phyloP scores from a whole-genome alignment of 306 rosid species.

The Sophora flavescens region DNA sequence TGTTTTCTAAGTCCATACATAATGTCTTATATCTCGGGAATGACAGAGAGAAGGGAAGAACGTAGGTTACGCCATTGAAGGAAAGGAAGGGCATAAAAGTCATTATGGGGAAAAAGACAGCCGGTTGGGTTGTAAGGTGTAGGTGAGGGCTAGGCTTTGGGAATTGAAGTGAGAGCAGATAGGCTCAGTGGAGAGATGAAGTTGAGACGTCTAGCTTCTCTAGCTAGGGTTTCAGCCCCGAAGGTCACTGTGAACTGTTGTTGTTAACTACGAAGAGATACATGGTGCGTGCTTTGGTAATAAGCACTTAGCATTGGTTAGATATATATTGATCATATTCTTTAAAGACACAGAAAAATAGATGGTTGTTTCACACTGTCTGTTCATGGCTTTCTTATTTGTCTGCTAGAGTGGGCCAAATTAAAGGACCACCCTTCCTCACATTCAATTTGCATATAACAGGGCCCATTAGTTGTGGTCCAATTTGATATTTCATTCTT shows the following conservation, averaged over 20 bases:
- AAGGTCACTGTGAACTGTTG: slow-evolving; percentile 23
- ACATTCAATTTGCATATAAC: slow-evolving; percentile 24
- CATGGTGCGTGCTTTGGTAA: neutral
- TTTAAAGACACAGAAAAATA: no score
- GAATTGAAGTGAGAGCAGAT: slow-evolving; percentile 81
- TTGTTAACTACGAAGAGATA: neutral
- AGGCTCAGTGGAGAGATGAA: slow-evolving; percentile 48
- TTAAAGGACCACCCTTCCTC: slow-evolving; percentile 27
- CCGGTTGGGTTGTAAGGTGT: slow-evolving; percentile 80
- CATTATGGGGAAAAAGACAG: slow-evolving; percentile 53
- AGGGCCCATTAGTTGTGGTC: slow-evolving; percentile 32
- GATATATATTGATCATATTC: neutral
- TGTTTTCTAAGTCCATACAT: slow-evolving; percentile 39
- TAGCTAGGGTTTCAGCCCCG: slow-evolving; percentile 26
- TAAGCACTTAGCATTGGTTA: no score
- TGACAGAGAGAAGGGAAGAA: slow-evolving; percentile 56
- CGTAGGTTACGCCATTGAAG: slow-evolving; percentile 54
- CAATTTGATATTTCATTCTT: neutral
- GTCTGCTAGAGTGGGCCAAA: slow-evolving; percentile 33
- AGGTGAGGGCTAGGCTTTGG: slow-evolving; percentile 87
- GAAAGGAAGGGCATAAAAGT: slow-evolving; percentile 55
- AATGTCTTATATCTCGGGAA: slow-evolving; percentile 72
- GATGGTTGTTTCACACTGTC: slow-evolving; percentile 23
- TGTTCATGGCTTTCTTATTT: slow-evolving; percentile 20
- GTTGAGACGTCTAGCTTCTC: slow-evolving; percentile 49